These are phyloP conservation scores for Stipa capillata DNA, from an alignment of 176 grass and related monocot species.

Conservation along the genomic window DNA sequence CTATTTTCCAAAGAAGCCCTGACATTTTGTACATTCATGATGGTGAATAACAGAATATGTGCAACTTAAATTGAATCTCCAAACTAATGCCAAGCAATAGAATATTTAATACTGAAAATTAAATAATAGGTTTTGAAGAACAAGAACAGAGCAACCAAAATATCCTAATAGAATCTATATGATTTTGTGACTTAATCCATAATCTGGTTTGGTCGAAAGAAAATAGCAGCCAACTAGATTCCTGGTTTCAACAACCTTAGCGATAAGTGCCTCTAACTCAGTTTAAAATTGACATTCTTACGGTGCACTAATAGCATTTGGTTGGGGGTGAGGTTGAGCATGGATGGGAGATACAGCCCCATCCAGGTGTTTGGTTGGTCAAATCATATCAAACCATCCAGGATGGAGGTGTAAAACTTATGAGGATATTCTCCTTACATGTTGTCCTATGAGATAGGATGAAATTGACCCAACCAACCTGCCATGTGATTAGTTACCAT, in stretches of 20 bases:
- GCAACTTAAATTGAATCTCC: neutral
- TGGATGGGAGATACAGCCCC: neutral
- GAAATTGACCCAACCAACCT: too few relatives aligned
- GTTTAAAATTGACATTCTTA: neutral
- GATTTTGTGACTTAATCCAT: neutral
- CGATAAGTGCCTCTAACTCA: neutral
- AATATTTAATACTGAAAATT: neutral
- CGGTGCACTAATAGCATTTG: neutral
- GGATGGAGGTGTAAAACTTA: neutral
- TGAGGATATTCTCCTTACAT: neutral
- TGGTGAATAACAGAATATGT: neutral
- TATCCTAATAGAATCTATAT: too few relatives aligned
- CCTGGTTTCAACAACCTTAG: too few relatives aligned
- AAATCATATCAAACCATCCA: neutral
- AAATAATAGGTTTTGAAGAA: neutral
- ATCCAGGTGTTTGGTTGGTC: neutral
- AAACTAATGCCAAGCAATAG: neutral
- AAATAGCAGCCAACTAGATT: neutral
- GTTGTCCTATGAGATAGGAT: neutral
- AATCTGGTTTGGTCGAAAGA: neutral
- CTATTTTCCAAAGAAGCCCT: neutral
- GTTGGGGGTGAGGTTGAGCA: neutral
- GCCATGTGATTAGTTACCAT: too few relatives aligned
- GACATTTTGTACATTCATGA: neutral
- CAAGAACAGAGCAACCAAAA: neutral